A percentile compares a stretch with the other conserved stretches of the same genome.
phyloP scores from a whole-genome alignment of 164 flowering plant species.

The Vitis labrusca region DNA sequence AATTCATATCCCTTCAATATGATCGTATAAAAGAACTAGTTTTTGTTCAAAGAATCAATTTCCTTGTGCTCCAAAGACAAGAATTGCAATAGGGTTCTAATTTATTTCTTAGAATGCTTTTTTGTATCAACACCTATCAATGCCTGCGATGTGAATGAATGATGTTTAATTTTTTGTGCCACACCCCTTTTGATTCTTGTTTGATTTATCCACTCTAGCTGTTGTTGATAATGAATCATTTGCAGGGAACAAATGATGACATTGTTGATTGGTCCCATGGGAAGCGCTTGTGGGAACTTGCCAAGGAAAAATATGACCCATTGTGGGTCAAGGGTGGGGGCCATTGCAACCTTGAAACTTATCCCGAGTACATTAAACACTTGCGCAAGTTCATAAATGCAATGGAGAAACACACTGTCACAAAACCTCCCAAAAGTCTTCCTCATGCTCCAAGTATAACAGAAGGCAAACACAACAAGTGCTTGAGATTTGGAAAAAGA shows the following conservation, averaged over 20 bases:
- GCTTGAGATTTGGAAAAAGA: constrained; percentile 79
- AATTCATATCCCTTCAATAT: no score
- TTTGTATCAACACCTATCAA: background rate
- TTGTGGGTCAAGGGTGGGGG: constrained; percentile 97
- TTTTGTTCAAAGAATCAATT: no score
- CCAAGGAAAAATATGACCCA: constrained; percentile 95
- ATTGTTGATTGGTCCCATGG: constrained; percentile 92
- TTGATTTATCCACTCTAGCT: constrained; percentile 5
- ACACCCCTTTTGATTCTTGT: background rate
- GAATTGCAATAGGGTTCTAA: background rate
- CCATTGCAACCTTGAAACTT: constrained; percentile 96
- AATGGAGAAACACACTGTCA: constrained; percentile 73
- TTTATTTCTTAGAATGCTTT: background rate
- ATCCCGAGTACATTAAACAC: constrained; percentile 93
- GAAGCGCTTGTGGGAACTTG: constrained; percentile 88
- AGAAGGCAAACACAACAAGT: constrained; percentile 74
- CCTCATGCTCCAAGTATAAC: constrained; percentile 40
- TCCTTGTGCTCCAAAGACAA: no score
- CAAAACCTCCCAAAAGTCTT: constrained; percentile 48
- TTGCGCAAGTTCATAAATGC: constrained; percentile 83
- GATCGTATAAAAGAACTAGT: no score
- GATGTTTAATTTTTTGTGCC: background rate
- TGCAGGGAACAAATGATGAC: constrained; percentile 93
- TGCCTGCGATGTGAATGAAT: no score
- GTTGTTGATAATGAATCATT: constrained; percentile 5